phyloP scores from a whole-genome alignment of 768 basidiomycete genomes.

The Filobasidium floriforme region DNA sequence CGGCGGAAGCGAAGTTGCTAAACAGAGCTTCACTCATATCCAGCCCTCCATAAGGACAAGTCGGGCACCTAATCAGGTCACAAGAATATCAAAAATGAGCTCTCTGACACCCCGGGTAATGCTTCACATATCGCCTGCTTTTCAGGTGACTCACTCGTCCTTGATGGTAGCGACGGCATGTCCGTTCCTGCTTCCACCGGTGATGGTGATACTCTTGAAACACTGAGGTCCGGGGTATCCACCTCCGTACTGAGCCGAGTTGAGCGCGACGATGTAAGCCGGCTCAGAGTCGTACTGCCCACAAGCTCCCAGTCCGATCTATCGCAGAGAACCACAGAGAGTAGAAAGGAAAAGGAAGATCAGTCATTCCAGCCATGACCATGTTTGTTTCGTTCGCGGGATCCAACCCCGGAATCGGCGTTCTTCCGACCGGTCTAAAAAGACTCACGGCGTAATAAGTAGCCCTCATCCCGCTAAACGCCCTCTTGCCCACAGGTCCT shows the following conservation, averaged over 20 bases:
- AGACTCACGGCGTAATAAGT: slow-evolving; percentile 20
- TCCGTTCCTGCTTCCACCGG: slow-evolving; percentile 49
- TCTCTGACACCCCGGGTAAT: too few species aligned
- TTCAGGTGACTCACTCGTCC: slow-evolving; percentile 50
- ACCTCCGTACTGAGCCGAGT: slow-evolving; percentile 51
- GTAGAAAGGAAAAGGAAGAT: too few species aligned
- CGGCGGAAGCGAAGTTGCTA: slow-evolving; percentile 20
- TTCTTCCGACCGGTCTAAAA: too few species aligned
- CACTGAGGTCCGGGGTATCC: slow-evolving; percentile 62
- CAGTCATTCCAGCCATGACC: too few species aligned
- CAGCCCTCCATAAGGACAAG: slow-evolving; percentile 24
- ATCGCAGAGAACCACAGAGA: not conserved
- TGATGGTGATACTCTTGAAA: slow-evolving; percentile 55
- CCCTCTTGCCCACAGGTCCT: slow-evolving; percentile 8
- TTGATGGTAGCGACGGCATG: slow-evolving; percentile 53
- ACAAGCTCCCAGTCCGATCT: slow-evolving; percentile 21
- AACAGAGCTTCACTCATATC: slow-evolving; percentile 23
- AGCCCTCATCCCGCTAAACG: slow-evolving; percentile 14
- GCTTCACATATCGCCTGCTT: too few species aligned
- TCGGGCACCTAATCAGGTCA: slow-evolving; percentile 20
- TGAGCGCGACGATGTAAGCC: slow-evolving; percentile 22
- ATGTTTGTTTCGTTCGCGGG: too few species aligned
- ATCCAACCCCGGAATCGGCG: too few species aligned
- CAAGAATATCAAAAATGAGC: too few species aligned
- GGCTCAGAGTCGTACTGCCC: slow-evolving; percentile 22